Evolutionary conservation across 2,329 filamentous ascomycete genomes (phyloP), one percentile per base, ranked within the genome.

Genomic region (Talaromyces sp.): DNA sequence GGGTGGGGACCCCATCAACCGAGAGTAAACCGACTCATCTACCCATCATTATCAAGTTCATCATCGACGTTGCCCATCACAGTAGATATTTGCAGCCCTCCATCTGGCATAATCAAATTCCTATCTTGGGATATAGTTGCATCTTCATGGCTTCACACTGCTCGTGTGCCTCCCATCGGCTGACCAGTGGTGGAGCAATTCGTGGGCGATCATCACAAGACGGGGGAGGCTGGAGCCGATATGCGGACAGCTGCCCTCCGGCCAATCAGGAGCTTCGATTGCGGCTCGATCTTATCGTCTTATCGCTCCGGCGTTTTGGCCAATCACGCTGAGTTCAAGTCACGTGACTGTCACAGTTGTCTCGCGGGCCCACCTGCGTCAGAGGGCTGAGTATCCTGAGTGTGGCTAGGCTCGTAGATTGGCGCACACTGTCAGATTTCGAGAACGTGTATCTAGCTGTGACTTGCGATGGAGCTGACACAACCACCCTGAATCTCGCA

Each of bases 201-300:
- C 10, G n/a, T 39, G 33, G 52, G 33, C 33, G 52, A 56, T 56
- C 52, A 39, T 56, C 52, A 56, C 31, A 37, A 37, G 52, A 54
- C 52, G 49, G 24, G 37, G 47, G 47, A 50, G 54, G 19, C 56
- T 58, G 56, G 41, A 43, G 22, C 33, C 33, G 52, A 24, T 49
- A 27, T 49, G 45, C 45, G 49, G 50, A 54, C 31, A 56, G 33
- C 9, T 9, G 37, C 10, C 3, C 47, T 37, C 41, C 35, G 50
- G 22, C 60, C 47, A 62, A 50, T 62, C 60, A 62, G 4, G 13
- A 54, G 47, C 35, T 43, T 50, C 45, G 1, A 10, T 14, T 33
- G 47, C 3, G 11, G 22, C 59, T 11, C 16, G 27, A 57, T 52
- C 65, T 66, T 66, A 66, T 66, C 65, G 58, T 39, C 62, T 66